These are phyloP conservation scores for Powellomyces hirtus DNA, from an alignment of 192 early-diverging fungal species.

Conservation along the genomic window DNA sequence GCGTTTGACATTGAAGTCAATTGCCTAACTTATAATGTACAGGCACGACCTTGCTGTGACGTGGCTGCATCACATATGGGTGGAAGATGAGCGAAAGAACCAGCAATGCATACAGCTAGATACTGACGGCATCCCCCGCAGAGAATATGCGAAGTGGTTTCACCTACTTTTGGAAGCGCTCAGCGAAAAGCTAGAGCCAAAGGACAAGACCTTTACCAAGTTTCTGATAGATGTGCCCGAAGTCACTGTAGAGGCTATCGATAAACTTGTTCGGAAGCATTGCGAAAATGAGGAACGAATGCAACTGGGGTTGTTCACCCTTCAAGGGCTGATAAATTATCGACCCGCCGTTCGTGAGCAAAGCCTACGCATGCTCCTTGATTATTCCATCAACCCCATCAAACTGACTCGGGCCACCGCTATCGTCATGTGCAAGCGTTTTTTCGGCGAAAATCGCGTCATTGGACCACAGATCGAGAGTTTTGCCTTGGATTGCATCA, in stretches of 20 bases:
- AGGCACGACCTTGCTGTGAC: slow-evolving; percentile 66
- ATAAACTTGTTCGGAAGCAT: slow-evolving; percentile 55
- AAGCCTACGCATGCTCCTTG: slow-evolving; percentile 56
- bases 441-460: slow-evolving; percentile 52
- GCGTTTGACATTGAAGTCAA: too few relatives aligned
- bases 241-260: slow-evolving; percentile 57
- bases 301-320: slow-evolving; percentile 54
- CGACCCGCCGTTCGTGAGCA: slow-evolving; percentile 54
- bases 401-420: slow-evolving; percentile 54
- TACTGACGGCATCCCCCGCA: background rate
- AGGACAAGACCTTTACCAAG: slow-evolving; percentile 69
- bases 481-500: slow-evolving; percentile 37
- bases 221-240: slow-evolving; percentile 78
- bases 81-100: slow-evolving; percentile 23
- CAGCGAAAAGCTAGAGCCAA: slow-evolving; percentile 52
- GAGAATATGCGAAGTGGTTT: slow-evolving; percentile 31
- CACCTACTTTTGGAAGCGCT: slow-evolving; percentile 29
- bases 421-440: slow-evolving; percentile 59
- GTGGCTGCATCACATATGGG: slow-evolving; percentile 75
- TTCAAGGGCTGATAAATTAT: slow-evolving; percentile 58
- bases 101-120: background rate
- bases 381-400: slow-evolving; percentile 46
- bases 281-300: slow-evolving; percentile 52
- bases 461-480: slow-evolving; percentile 44
- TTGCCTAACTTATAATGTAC: slow-evolving; percentile 1